phyloP scores from a whole-genome alignment of 805 yeast species.

The Candida xiaguanensis region DNA sequence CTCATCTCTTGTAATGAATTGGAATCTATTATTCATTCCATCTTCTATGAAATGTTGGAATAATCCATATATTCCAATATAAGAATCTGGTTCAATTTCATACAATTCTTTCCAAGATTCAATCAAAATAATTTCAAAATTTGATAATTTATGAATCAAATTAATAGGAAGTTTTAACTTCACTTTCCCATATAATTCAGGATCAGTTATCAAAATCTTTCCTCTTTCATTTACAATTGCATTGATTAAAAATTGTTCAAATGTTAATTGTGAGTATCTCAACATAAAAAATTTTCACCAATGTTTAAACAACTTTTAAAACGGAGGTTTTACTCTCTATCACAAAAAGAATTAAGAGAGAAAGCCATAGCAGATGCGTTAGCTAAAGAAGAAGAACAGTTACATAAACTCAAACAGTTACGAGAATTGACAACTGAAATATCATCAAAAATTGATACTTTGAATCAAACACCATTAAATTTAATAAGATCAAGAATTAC shows the following conservation, averaged over 20 bases:
- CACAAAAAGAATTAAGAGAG: conserved; percentile 30
- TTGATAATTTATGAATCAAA: conserved; percentile 2
- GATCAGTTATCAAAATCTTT: conserved; percentile 10
- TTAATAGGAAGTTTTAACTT: not conserved
- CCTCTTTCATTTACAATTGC: conserved; percentile 2
- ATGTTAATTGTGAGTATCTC: conserved; percentile 8
- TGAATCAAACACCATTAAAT: conserved; percentile 32
- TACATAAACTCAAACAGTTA: conserved; percentile 29
- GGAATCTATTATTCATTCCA: not conserved
- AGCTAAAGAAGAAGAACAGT: conserved; percentile 41
- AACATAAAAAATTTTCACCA: not conserved
- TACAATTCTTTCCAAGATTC: conserved; percentile 9
- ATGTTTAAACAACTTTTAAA: not conserved
- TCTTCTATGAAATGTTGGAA: conserved; percentile 6
- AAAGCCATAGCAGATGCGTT: conserved; percentile 40
- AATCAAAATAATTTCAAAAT: conserved; percentile 8
- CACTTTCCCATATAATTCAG: conserved; percentile 1
- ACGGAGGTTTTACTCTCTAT: conserved; percentile 1
- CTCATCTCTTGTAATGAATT: not conserved
- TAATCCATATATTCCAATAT: conserved; percentile 8
- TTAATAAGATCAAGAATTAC: conserved; percentile 26
- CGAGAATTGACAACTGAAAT: conserved; percentile 24
- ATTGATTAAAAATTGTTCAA: conserved; percentile 9
- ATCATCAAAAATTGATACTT: conserved; percentile 22
- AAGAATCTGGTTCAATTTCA: not conserved